These are phyloP conservation scores for Phytophthora tubulina DNA, from an alignment of 352 stramenopile genomes.

Conservation along the genomic window DNA sequence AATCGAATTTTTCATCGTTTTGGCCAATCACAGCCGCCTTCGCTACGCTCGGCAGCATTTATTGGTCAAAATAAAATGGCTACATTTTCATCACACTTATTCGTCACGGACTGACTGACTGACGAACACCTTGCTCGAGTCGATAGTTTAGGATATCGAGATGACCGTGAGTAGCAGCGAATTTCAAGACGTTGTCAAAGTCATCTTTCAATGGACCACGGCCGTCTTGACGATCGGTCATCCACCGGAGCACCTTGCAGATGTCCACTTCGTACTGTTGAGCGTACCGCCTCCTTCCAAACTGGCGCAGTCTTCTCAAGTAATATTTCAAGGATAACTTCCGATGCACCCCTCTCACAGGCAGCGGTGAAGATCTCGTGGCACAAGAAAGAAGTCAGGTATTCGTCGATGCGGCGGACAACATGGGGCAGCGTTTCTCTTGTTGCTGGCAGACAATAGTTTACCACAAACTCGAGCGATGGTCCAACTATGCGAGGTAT, in stretches of 20 bases:
- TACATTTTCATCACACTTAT: too few relatives aligned
- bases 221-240: background rate
- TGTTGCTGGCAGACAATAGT: slow-evolving; percentile 3
- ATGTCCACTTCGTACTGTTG: slow-evolving; percentile 6
- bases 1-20: too few relatives aligned
- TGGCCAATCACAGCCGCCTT: too few relatives aligned
- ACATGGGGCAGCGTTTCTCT: slow-evolving; percentile 4
- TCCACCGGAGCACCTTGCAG: slow-evolving; percentile 17
- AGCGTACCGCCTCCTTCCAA: slow-evolving; percentile 1
- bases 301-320: background rate
- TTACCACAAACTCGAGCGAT: slow-evolving; percentile 1
- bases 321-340: slow-evolving; percentile 7
- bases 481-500: background rate
- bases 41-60: too few relatives aligned
- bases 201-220: slow-evolving; percentile 15
- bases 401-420: slow-evolving; percentile 3
- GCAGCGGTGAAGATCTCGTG: slow-evolving; percentile 18
- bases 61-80: too few relatives aligned
- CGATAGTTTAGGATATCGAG: background rate
- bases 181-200: background rate
- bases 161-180: slow-evolving; percentile 16
- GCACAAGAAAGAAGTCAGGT: background rate
- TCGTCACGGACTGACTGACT: too few relatives aligned
- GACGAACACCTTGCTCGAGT: too few relatives aligned
- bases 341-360: slow-evolving; percentile 3